Evolutionary conservation across 176 grass and related monocot genomes (phyloP), one percentile per base, ranked within the genome.

Genomic region (Aechmea fasciata): DNA sequence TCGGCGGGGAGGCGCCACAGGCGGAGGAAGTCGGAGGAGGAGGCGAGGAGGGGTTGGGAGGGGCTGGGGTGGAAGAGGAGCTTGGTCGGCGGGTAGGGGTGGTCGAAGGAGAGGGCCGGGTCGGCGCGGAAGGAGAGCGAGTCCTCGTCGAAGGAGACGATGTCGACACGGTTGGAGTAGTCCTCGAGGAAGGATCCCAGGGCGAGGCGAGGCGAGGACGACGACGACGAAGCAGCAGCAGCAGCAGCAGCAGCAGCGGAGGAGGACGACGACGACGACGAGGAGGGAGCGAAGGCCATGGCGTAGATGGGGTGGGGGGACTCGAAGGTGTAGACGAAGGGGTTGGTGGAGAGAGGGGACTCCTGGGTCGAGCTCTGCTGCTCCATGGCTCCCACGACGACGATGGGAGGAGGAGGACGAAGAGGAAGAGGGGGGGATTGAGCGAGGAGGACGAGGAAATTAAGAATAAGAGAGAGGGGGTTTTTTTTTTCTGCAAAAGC

Each of bases 71-170:
- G 82, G 72, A 96, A 96, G 83, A 92, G 87, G 22, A 96, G 92
- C 77, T 96, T 96, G 68, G 92, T 92, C 47, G 92, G 85, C 6
- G 92, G 92, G 71, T 96, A 96, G 2, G 88, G 83, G 55, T 96
- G 88, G 64, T 92, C 88, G 73, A 96, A 96, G 67, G 86, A 96
- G 76, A 92, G 83, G 48, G 85, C 65, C 3, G 92, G 86, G 49
- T 92, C 81, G 48, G 81, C 61, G 22, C 83, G 88, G 74, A 96
- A 96, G 70, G 83, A 67, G 75, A 77, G 77, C 50, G 88, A 74
- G 48, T 75, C 73, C 72, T 90, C 67, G 67, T 96, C 88, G 73
- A 96, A 92, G 71, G 81, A 54, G 54, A 96, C 76, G 51, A 96
- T 47, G 73, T 85, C 90, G 73, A 96, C 88, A 5, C 88, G 83